Base-by-base conservation (phyloP, 139 green algal species). In the Chlorella sp. region DNA sequence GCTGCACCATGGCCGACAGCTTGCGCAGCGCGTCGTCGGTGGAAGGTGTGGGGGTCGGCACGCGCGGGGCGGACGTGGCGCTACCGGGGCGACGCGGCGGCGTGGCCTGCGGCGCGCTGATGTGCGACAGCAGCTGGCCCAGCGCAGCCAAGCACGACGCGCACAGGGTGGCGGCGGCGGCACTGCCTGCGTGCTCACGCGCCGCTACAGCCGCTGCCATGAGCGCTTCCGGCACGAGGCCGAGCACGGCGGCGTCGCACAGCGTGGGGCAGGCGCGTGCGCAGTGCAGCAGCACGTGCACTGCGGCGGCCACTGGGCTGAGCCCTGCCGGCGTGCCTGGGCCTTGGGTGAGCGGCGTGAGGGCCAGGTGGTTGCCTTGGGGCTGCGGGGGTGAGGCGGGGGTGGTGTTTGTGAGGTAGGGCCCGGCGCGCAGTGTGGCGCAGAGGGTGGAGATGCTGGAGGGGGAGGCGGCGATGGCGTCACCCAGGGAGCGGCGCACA, bases 261-360 rank as follows among this genome's bases (percentile, higher is more conserved):
- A 88, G 67, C 2, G 67, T 24, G 5, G 77, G 80, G 29, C 67
- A 81, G 27, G 67, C 72, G 29, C 78, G 71, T 35, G 68, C 72
- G 61, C 61, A 77, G 31, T 85, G 76, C 33, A 80, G 72, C 55
- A 91, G 72, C 36, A 88, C 72, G 72, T 83, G 80, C 32, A 49
- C 1, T 20, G 6, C n/a, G 69, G 66, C 59, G 67, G 42, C 10
- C 42, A 55, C 42, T 24, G 42, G 42, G 42, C 42, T 17, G 10
- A 55, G 42, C 10, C 42, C 42, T n/a, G n/a, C n/a, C n/a, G n/a
- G n/a, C n/a, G n/a, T n/a, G n/a, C n/a, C n/a, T n/a, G n/a, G n/a
- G n/a, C n/a, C n/a, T n/a, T n/a, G n/a, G n/a, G n/a, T n/a, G n/a
- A n/a, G n/a, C n/a, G n/a, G n/a, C n/a, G n/a, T n/a, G n/a, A n/a